A percentile compares a stretch with the other conserved stretches of the same genome.
These are phyloP conservation scores for Nitzschia palea DNA, from an alignment of 108 stramenopile species.

Conservation along the genomic window DNA sequence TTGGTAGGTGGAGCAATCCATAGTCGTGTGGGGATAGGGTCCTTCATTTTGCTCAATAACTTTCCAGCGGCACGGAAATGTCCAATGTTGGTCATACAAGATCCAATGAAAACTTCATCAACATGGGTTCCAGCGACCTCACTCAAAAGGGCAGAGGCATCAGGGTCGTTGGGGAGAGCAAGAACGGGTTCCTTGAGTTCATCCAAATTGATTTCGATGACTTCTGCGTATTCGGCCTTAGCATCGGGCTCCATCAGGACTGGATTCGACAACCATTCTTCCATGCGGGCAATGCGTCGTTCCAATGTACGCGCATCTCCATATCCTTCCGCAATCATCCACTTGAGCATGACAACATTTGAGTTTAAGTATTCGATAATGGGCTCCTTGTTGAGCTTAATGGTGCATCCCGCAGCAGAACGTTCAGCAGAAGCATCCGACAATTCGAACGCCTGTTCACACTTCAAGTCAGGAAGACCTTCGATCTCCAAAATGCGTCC, in stretches of 20 bases:
- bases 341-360: conserved; percentile 95
- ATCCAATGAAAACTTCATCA: conserved; percentile 97
- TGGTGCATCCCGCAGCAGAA: conserved; percentile 95
- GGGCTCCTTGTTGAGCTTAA: conserved; percentile 92
- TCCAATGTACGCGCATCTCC: conserved; percentile 92
- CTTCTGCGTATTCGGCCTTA: conserved; percentile 87
- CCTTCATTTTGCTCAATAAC: conserved; percentile 62
- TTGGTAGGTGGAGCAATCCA: conserved; percentile 96
- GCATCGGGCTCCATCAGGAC: conserved; percentile 87
- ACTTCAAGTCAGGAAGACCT: conserved; percentile 91
- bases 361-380: conserved; percentile 92
- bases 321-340: conserved; percentile 97
- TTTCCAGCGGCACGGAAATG: conserved; percentile 98
- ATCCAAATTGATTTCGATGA: conserved; percentile 92
- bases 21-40: conserved; percentile 85
- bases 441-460: conserved; percentile 97
- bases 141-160: conserved; percentile 84
- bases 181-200: conserved; percentile 94
- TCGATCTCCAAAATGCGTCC: conserved; percentile 95
- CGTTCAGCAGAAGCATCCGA: conserved; percentile 93
- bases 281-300: conserved; percentile 93
- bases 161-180: conserved; percentile 95
- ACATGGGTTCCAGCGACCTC: conserved; percentile 88
- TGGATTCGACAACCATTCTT: conserved; percentile 91
- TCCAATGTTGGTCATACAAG: conserved; percentile 97